Conservation (phyloP, 2,329 filamentous ascomycete genomes). For the Aureobasidium pullulans region DNA sequence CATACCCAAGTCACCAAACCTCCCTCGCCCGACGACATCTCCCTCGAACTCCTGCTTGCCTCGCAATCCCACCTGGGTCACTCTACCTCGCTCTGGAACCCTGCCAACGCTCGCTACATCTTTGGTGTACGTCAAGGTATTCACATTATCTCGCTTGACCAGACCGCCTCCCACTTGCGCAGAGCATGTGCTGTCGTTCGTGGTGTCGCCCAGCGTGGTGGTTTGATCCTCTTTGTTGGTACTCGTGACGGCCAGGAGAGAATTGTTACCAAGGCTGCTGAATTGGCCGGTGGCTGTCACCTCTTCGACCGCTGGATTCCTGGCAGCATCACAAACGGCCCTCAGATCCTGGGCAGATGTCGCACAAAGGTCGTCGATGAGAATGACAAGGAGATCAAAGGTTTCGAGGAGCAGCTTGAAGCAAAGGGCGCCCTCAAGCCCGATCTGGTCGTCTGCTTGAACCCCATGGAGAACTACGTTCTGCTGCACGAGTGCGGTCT, state of each 20-base stretch:
- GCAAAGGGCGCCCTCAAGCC: slow-evolving; percentile 65
- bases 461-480: slow-evolving; percentile 86
- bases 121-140: slow-evolving; percentile 81
- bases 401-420: slow-evolving; percentile 59
- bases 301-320: slow-evolving; percentile 91
- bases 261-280: slow-evolving; percentile 72
- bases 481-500: slow-evolving; percentile 85
- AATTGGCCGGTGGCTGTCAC: slow-evolving; percentile 72
- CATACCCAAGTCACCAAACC: slow-evolving; percentile 62
- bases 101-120: slow-evolving; percentile 88
- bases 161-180: slow-evolving; percentile 81
- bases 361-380: slow-evolving; percentile 69
- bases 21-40: slow-evolving; percentile 69
- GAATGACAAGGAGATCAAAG: slow-evolving; percentile 55
- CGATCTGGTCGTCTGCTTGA: slow-evolving; percentile 86
- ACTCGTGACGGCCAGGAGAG: slow-evolving; percentile 75
- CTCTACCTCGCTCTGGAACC: slow-evolving; percentile 86
- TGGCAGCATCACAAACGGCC: slow-evolving; percentile 84
- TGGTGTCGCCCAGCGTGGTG: slow-evolving; percentile 74
- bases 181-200: slow-evolving; percentile 87
- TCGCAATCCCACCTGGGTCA: slow-evolving; percentile 87
- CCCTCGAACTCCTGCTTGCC: slow-evolving; percentile 83
- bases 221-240: slow-evolving; percentile 84
- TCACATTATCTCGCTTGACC: slow-evolving; percentile 88
- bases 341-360: slow-evolving; percentile 72